Evolutionary conservation across 306 rosid genomes (phyloP).

Genomic region (Lathyrus aphaca): DNA sequence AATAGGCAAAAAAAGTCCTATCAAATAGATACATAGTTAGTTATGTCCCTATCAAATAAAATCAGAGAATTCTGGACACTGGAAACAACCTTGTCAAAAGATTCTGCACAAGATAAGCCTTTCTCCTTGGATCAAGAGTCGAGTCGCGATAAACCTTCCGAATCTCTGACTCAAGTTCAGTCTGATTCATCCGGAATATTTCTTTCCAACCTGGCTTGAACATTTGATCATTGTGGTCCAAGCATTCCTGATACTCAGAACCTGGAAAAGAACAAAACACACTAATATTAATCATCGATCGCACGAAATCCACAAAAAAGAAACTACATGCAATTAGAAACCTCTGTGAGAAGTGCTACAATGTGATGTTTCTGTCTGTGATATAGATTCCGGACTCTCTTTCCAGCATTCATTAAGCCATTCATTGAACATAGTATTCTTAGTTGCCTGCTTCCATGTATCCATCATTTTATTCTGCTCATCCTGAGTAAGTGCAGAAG

Average conservation of each 20-base stretch:
- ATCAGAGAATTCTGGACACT: constrained; percentile 27
- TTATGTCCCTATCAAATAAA: constrained; percentile 27
- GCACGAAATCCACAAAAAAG: constrained; percentile 33
- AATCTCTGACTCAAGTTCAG: constrained; percentile 96
- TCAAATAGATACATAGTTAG: constrained; percentile 25
- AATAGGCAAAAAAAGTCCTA: constrained; percentile 32
- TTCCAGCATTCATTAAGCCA: constrained; percentile 99
- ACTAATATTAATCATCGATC: constrained; percentile 26
- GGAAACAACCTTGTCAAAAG: constrained; percentile 87
- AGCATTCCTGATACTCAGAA: constrained; percentile 77
- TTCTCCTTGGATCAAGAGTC: constrained; percentile 97
- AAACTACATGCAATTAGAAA: constrained; percentile 35
- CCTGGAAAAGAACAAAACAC: constrained; percentile 50
- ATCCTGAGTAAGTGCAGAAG: constrained; percentile 94
- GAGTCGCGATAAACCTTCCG: constrained; percentile 94
- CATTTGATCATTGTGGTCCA: constrained; percentile 85
- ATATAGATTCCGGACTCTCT: constrained; percentile 65
- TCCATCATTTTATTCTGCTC: constrained; percentile 97
- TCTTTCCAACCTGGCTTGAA: constrained; percentile 99
- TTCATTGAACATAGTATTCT: constrained; percentile 96
- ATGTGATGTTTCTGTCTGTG: constrained; percentile 59
- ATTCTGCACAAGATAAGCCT: constrained; percentile 98
- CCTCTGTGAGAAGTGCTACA: constrained; percentile 60
- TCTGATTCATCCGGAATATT: constrained; percentile 97
- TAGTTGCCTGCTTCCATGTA: constrained; percentile 97